These are phyloP conservation scores for Immersiella caudata DNA, from an alignment of 495 filamentous ascomycete species.

Conservation along the genomic window DNA sequence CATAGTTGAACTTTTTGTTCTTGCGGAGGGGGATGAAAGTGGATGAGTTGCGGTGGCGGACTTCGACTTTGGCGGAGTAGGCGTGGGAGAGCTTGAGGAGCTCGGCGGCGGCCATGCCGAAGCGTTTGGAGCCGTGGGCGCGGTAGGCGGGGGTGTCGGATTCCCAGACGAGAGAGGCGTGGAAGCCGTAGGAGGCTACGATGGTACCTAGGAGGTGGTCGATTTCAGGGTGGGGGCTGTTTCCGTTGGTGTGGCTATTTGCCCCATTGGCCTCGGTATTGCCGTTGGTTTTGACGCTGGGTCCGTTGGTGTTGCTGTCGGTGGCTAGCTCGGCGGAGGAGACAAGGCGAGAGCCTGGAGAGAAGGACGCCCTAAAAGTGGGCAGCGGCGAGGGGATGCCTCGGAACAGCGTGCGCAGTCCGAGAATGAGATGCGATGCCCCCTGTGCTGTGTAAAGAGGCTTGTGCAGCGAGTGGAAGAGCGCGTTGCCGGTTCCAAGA, in stretches of 20 bases:
- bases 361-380: constrained; percentile 65
- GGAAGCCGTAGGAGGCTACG: constrained; percentile 84
- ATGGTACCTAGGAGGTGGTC: constrained; percentile 69
- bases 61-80: constrained; percentile 63
- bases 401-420: constrained; percentile 61
- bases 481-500: constrained; percentile 86
- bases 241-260: not conserved
- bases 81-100: constrained; percentile 66
- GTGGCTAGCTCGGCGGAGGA: constrained; percentile 45
- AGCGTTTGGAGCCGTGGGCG: constrained; percentile 71
- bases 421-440: constrained; percentile 46
- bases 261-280: not conserved
- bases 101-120: constrained; percentile 79
- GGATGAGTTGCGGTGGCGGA: constrained; percentile 19
- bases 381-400: constrained; percentile 53
- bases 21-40: constrained; percentile 32
- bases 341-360: constrained; percentile 61
- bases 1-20: constrained; percentile 63
- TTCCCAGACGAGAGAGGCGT: constrained; percentile 84
- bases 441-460: constrained; percentile 25
- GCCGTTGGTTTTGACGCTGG: not conserved
- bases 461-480: constrained; percentile 69
- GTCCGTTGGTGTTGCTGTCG: not conserved
- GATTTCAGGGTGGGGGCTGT: constrained; percentile 8
- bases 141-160: constrained; percentile 80